Conservation (phyloP, 768 basidiomycete species). For the Mycena kentingensis region DNA sequence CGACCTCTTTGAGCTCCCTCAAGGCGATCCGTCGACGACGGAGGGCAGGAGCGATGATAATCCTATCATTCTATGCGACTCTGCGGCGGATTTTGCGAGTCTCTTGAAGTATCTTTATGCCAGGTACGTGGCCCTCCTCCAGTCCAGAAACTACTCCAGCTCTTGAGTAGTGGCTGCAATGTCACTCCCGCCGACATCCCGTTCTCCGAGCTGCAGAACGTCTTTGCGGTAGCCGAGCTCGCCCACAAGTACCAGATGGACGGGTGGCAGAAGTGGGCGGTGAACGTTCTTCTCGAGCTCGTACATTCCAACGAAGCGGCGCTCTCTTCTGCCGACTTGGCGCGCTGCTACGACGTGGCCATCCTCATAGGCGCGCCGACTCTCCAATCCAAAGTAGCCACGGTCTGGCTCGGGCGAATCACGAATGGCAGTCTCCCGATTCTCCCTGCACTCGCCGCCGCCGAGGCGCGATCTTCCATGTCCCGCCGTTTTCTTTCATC, state of each 20-base stretch:
- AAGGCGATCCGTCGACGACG: background rate
- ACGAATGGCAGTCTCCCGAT: background rate
- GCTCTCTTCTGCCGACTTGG: background rate
- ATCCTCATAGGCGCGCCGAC: background rate
- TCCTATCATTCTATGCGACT: too few relatives aligned
- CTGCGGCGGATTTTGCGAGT: too few relatives aligned
- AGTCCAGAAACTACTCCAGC: too few relatives aligned
- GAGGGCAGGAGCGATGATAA: too few relatives aligned
- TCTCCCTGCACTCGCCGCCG: background rate
- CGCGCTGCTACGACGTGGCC: background rate
- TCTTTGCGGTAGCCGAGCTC: background rate
- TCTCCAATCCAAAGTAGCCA: background rate
- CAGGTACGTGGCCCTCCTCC: too few relatives aligned
- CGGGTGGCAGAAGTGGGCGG: background rate
- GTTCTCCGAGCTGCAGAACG: background rate
- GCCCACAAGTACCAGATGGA: conserved; percentile 1
- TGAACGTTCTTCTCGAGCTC: background rate
- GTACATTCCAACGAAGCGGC: background rate
- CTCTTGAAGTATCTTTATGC: too few relatives aligned
- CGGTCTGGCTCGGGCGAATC: background rate
- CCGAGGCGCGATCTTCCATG: too few relatives aligned
- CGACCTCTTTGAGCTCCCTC: conserved; percentile 1
- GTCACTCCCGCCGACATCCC: background rate
- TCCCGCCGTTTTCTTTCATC: too few relatives aligned
- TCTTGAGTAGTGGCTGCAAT: background rate